Percentiles rank a stretch among this genome's conserved stretches.
Evolutionary conservation across 192 early-diverging fungal genomes (phyloP).

Genomic region (Coemansia sp.): DNA sequence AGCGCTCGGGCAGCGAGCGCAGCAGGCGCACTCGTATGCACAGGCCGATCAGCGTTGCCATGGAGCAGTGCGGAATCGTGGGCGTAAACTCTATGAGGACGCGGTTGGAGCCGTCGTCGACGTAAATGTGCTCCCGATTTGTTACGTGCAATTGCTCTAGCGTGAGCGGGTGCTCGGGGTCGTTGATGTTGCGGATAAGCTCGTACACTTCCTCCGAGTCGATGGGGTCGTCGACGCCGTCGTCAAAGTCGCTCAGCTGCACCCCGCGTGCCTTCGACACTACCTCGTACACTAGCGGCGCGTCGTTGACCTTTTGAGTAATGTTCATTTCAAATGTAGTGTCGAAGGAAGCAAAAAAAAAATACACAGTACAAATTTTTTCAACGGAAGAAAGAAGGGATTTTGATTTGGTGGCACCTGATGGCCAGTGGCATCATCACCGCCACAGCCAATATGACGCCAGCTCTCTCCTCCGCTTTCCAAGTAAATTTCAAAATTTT

Average conservation of each 20-base stretch:
- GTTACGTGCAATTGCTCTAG: conserved; percentile 96
- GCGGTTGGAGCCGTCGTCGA: conserved; percentile 67
- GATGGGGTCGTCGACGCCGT: conserved; percentile 69
- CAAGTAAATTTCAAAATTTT: not conserved
- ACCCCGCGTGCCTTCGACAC: conserved; percentile 38
- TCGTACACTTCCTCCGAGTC: conserved; percentile 92
- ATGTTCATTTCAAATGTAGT: conserved; percentile 35
- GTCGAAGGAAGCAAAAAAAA: not conserved
- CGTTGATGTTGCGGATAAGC: conserved; percentile 92
- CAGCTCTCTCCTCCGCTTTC: not conserved
- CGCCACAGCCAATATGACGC: not conserved
- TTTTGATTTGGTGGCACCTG: too few species aligned
- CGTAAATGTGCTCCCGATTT: conserved; percentile 77
- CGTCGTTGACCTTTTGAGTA: conserved; percentile 67
- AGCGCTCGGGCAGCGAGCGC: conserved; percentile 81
- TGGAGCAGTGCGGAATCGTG: conserved; percentile 98
- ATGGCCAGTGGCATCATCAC: not conserved
- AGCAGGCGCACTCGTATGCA: conserved; percentile 93
- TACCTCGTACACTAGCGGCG: conserved; percentile 77
- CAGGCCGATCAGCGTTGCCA: conserved; percentile 97
- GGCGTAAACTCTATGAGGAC: conserved; percentile 89
- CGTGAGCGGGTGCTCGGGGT: conserved; percentile 97
- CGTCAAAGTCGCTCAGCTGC: conserved; percentile 67
- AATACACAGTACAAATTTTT: not conserved
- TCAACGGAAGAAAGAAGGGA: not conserved